phyloP scores from a whole-genome alignment of 169 alveolate genomes.

The Miamiensis avidus region DNA sequence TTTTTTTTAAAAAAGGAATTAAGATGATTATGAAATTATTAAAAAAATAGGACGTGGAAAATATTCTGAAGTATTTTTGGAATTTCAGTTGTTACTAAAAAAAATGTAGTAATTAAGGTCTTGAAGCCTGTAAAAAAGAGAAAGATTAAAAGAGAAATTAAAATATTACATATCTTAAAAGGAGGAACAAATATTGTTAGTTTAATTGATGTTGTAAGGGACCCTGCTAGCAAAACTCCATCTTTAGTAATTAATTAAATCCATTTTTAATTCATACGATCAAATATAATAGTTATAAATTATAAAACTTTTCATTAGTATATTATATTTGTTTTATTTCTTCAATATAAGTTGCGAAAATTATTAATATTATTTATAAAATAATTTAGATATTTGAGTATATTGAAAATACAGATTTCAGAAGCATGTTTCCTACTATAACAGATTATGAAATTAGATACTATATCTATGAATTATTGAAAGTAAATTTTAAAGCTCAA shows the following conservation, averaged over 20 bases:
- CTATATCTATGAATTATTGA: conserved; percentile 92
- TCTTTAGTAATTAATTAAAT: conserved; percentile 69
- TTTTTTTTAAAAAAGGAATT: conserved; percentile 50
- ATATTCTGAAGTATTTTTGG: conserved; percentile 98
- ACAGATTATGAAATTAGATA: conserved; percentile 94
- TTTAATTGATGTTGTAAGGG: conserved; percentile 95
- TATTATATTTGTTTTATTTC: not conserved
- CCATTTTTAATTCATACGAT: not conserved
- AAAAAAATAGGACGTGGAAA: conserved; percentile 99
- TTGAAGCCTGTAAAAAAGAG: conserved; percentile 97
- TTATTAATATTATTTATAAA: not conserved
- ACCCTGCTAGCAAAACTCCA: conserved; percentile 95
- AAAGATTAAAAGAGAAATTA: conserved; percentile 96
- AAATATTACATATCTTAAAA: conserved; percentile 93
- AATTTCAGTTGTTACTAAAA: conserved; percentile 68
- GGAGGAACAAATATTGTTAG: conserved; percentile 96
- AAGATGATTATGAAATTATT: conserved; percentile 93
- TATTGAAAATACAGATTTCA: conserved; percentile 91
- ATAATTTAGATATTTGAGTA: conserved; percentile 78
- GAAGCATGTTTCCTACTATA: conserved; percentile 93
- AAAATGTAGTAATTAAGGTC: conserved; percentile 93
- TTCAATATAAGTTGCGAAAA: not conserved
- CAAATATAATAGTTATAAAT: not conserved
- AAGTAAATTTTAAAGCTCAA: conserved; percentile 43
- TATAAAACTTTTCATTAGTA: not conserved